Base-by-base conservation (phyloP, 495 filamentous ascomycete genomes). In the Tuber indicum region DNA sequence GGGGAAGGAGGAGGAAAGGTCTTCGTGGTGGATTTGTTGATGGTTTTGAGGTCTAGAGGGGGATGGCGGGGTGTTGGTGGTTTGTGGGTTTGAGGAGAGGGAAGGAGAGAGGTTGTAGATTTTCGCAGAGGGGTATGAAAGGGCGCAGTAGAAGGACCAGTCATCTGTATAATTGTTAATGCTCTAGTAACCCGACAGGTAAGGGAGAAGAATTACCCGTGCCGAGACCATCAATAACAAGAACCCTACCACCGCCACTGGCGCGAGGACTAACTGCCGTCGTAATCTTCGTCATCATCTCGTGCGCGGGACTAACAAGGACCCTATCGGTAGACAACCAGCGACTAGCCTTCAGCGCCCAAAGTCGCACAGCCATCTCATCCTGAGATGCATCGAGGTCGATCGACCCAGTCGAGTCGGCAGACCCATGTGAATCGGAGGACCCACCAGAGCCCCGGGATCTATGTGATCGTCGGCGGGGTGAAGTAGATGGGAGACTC, bases 321-420 rank as follows among this genome's bases (percentile, higher is more conserved):
- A 98, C 94, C 74, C 94, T 90, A 21, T 96, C 96, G 84, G 97
- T 98, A 12, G 94, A 95, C 39, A 99, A 88, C 94, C 95, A 98
- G 76, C 90, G 89, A 84, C 90, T 91, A 1, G 91, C 91, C 89
- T 91, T 91, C 23, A 93, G 84, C 16, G 91, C 91, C 47, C 77
- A 82, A 42, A 81, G 79, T 19, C 82, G 69, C 45, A 84, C 76
- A n/a, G 78, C 78, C 77, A 84, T 83, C 75, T 84, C 82, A 69
- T 81, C 79, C 2, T 80, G 75, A 0, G 81, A 83, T 42, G 70
- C 70, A 75, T 81, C 75, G 26, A 74, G 47, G 69, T 74, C 76
- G 58, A 78, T 80, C 0, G 81, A 82, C 46, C 76, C 74, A 52
- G 45, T 36, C 32, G 79, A 81, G 39, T 72, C 72, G 10, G 78